phyloP scores from a whole-genome alignment of 2,329 filamentous ascomycete genomes.

The Cordyceps militaris region DNA sequence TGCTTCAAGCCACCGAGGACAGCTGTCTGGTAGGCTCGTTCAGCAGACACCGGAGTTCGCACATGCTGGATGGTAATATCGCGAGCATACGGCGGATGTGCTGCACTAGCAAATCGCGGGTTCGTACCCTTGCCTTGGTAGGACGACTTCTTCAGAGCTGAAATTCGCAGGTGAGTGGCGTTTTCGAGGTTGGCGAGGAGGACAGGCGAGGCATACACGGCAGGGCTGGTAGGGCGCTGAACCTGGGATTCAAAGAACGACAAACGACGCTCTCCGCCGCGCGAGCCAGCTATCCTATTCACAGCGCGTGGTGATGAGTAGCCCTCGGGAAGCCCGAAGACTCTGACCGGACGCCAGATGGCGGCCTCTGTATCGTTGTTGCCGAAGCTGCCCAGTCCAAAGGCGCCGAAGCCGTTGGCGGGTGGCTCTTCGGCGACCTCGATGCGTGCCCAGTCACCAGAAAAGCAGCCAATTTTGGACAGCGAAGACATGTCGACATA shows the following conservation, averaged over 20 bases:
- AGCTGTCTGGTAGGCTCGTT: conserved; percentile 76
- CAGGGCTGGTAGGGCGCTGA: conserved; percentile 49
- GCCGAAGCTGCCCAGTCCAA: conserved; percentile 58
- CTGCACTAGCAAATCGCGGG: conserved; percentile 48
- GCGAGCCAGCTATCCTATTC: conserved; percentile 52
- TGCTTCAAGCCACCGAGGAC: conserved; percentile 81
- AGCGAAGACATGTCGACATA: conserved; percentile 85
- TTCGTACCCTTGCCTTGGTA: conserved; percentile 45
- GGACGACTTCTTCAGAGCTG: conserved; percentile 53
- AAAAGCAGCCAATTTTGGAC: conserved; percentile 90
- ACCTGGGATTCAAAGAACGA: conserved; percentile 66
- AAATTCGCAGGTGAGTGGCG: conserved; percentile 71
- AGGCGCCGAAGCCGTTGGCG: conserved; percentile 56
- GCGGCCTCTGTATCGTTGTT: conserved; percentile 47
- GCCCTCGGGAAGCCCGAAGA: conserved; percentile 81
- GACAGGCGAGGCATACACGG: conserved; percentile 74
- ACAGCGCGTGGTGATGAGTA: conserved; percentile 52
- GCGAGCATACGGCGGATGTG: conserved; percentile 51
- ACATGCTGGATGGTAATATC: conserved; percentile 87
- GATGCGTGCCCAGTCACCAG: conserved; percentile 89
- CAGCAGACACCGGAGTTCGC: conserved; percentile 80
- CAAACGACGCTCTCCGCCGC: conserved; percentile 42
- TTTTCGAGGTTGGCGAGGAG: conserved; percentile 79
- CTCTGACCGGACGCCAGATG: conserved; percentile 75
- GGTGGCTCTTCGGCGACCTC: conserved; percentile 71